These are phyloP conservation scores for Pleurotus platypus DNA, from an alignment of 768 basidiomycete genomes.

Conservation along the genomic window DNA sequence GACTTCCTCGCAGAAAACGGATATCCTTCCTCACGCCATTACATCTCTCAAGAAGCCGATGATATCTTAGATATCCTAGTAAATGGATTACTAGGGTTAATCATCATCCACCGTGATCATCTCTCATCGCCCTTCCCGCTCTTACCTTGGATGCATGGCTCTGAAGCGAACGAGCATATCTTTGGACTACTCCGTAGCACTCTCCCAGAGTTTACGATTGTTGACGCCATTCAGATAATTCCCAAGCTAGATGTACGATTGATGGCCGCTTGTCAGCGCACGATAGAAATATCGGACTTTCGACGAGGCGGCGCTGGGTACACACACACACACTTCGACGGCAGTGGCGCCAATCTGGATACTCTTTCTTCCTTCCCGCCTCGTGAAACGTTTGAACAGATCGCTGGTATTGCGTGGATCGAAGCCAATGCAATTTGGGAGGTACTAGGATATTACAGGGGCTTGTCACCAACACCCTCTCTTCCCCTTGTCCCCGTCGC, in stretches of 20 bases:
- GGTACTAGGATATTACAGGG: constrained; percentile 11
- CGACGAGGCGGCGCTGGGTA: constrained; percentile 11
- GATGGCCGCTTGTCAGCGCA: neutral
- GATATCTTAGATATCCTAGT: neutral
- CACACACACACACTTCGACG: constrained; percentile 16
- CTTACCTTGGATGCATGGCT: constrained; percentile 22
- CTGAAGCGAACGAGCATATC: constrained; percentile 18
- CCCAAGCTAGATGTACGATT: constrained; percentile 16
- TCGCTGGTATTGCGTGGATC: constrained; percentile 10
- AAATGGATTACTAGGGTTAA: neutral
- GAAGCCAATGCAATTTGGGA: constrained; percentile 14
- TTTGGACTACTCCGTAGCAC: constrained; percentile 13
- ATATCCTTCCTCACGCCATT: neutral
- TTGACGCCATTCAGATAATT: constrained; percentile 15
- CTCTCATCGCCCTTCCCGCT: constrained; percentile 9
- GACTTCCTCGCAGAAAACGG: too few species aligned
- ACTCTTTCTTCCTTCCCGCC: constrained; percentile 17
- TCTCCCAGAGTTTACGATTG: constrained; percentile 13
- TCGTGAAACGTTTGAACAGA: constrained; percentile 13
- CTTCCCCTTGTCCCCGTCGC: too few species aligned
- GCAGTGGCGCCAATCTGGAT: constrained; percentile 13
- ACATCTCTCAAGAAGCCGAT: neutral
- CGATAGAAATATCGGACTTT: constrained; percentile 15
- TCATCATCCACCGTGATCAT: neutral
- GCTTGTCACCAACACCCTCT: neutral